Conservation (phyloP, 768 basidiomycete species). For the Agaricus subrufescens region DNA sequence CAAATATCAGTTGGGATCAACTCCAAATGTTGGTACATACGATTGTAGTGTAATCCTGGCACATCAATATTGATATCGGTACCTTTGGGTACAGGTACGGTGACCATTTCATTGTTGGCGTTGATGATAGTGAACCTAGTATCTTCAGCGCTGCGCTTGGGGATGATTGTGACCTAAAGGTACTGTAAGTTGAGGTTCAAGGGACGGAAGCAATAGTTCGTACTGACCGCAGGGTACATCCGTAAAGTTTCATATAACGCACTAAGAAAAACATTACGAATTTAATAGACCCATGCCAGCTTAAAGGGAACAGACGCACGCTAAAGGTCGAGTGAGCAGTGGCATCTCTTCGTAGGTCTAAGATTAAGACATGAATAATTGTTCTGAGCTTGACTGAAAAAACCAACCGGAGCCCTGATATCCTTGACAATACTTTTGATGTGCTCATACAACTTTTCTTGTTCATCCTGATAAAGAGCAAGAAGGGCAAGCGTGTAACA, state of each 20-base stretch:
- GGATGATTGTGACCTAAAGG: slow-evolving; percentile 32
- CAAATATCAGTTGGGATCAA: neutral
- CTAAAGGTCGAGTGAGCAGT: slow-evolving; percentile 25
- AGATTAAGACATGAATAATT: too few species aligned
- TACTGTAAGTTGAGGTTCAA: neutral
- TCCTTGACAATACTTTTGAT: slow-evolving; percentile 22
- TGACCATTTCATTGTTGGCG: slow-evolving; percentile 30
- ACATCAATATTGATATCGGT: slow-evolving; percentile 29
- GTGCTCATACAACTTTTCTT: slow-evolving; percentile 38
- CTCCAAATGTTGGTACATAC: slow-evolving; percentile 22
- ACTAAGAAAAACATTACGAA: slow-evolving; percentile 14
- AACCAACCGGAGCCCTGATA: slow-evolving; percentile 12
- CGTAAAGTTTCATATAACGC: slow-evolving; percentile 41
- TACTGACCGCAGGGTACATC: slow-evolving; percentile 29
- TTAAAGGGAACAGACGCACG: slow-evolving; percentile 16
- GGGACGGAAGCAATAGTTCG: slow-evolving; percentile 1
- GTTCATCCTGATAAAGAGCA: slow-evolving; percentile 39
- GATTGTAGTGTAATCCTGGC: slow-evolving; percentile 45
- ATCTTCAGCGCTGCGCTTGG: slow-evolving; percentile 43
- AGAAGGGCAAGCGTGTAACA: slow-evolving; percentile 36
- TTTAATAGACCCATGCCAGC: neutral
- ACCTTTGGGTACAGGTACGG: slow-evolving; percentile 39
- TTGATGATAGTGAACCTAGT: slow-evolving; percentile 31
- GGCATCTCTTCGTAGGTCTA: slow-evolving; percentile 28
- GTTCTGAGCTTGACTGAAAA: too few species aligned